These are phyloP conservation scores for Fusarium mundagurra DNA, from an alignment of 2,329 filamentous ascomycete genomes.

Conservation along the genomic window DNA sequence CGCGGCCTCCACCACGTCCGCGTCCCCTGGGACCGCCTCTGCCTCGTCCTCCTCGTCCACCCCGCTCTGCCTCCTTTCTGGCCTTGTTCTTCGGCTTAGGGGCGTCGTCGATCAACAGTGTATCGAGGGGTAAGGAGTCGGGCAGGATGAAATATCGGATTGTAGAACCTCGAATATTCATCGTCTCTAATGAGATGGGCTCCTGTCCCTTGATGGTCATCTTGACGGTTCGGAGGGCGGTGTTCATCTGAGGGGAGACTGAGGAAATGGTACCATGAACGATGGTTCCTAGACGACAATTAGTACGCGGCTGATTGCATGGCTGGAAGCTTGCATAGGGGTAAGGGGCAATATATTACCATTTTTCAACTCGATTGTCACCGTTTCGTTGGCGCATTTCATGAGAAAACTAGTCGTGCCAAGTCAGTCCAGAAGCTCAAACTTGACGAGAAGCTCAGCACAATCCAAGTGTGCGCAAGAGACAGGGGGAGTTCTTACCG, in stretches of 20 bases:
- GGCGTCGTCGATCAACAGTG: constrained; percentile 92
- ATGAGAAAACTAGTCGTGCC: constrained; percentile 82
- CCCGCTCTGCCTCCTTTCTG: constrained; percentile 82
- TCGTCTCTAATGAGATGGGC: constrained; percentile 87
- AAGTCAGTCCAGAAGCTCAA: constrained; percentile 41
- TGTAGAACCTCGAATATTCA: constrained; percentile 95
- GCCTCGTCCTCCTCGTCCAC: constrained; percentile 61
- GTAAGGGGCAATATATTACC: constrained; percentile 61
- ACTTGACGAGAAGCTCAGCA: constrained; percentile 36
- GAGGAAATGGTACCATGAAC: constrained; percentile 96
- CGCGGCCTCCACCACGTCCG: constrained; percentile 58
- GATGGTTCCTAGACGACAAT: constrained; percentile 76
- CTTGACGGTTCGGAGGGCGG: constrained; percentile 92
- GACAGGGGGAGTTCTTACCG: constrained; percentile 68
- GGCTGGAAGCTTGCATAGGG: neutral
- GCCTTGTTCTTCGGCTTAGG: constrained; percentile 99
- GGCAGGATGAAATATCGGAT: constrained; percentile 97
- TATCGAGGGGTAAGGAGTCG: constrained; percentile 94
- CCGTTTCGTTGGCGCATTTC: constrained; percentile 99
- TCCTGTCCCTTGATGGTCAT: constrained; percentile 93
- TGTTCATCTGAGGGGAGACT: constrained; percentile 99
- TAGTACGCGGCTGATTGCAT: constrained; percentile 6
- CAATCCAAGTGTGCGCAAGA: constrained; percentile 19
- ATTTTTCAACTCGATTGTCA: constrained; percentile 98
- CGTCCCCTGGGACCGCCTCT: constrained; percentile 65